These are phyloP conservation scores for Colletotrichum gloeosporioides DNA, from an alignment of 2,329 filamentous ascomycete species.

Conservation along the genomic window DNA sequence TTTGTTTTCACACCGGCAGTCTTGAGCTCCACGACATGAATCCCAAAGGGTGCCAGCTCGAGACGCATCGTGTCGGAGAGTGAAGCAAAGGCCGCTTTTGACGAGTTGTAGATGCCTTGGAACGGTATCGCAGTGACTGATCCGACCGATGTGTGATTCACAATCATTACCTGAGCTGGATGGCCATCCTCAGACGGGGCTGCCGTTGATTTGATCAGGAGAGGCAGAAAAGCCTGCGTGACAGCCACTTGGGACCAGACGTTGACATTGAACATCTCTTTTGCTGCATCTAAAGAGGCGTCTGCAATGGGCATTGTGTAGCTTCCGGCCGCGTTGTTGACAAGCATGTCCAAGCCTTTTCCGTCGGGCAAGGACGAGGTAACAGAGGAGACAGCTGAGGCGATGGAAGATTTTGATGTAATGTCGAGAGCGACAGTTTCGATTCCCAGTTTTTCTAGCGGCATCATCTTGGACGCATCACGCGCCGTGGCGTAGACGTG, in stretches of 20 bases:
- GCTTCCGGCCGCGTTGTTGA: slow-evolving; percentile 35
- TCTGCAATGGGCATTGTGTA: slow-evolving; percentile 35
- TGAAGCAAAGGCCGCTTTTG: slow-evolving; percentile 27
- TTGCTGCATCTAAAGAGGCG: slow-evolving; percentile 27
- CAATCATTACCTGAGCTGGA: not conserved
- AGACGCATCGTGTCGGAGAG: slow-evolving; percentile 30
- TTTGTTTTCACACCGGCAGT: slow-evolving; percentile 10
- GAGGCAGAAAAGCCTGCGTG: slow-evolving; percentile 30
- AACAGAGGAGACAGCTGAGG: slow-evolving; percentile 17
- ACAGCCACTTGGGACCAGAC: slow-evolving; percentile 33
- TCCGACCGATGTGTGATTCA: slow-evolving; percentile 24
- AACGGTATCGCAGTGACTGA: slow-evolving; percentile 3
- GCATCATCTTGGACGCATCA: slow-evolving; percentile 28
- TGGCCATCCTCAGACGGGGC: not conserved
- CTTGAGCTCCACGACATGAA: slow-evolving; percentile 29
- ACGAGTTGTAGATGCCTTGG: slow-evolving; percentile 26
- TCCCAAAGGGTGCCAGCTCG: slow-evolving; percentile 31
- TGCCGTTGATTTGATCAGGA: not conserved
- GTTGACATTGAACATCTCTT: slow-evolving; percentile 33
- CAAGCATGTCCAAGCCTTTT: slow-evolving; percentile 29
- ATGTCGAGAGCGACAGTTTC: slow-evolving; percentile 35
- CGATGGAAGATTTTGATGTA: slow-evolving; percentile 29
- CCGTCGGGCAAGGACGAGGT: not conserved
- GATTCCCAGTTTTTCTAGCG: slow-evolving; percentile 26
- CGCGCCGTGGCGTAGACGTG: slow-evolving; percentile 39